A percentile compares a stretch with the other conserved stretches of the same genome.
Conservation (phyloP, 108 stramenopile species). For the Pseudonitzschia multistriata region DNA sequence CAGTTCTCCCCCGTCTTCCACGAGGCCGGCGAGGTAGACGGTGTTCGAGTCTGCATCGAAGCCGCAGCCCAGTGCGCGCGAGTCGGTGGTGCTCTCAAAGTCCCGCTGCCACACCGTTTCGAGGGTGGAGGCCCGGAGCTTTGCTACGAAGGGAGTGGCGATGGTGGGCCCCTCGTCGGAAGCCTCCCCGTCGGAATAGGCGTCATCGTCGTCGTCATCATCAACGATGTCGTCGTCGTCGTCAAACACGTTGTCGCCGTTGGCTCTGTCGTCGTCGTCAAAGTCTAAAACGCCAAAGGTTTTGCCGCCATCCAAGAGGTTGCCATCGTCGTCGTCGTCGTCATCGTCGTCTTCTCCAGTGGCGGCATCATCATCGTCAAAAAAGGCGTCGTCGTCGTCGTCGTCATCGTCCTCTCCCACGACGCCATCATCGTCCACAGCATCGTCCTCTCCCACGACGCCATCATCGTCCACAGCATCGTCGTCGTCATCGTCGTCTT, state of each 20-base stretch:
- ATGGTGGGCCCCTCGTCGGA: background rate
- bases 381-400: no score
- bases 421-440: no score
- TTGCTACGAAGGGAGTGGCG: slow-evolving; percentile 17
- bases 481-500: no score
- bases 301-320: background rate
- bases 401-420: no score
- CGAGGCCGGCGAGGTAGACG: slow-evolving; percentile 34
- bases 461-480: no score
- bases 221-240: background rate
- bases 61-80: slow-evolving; percentile 27
- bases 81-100: slow-evolving; percentile 12
- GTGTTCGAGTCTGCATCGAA: background rate
- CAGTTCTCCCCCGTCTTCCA: slow-evolving; percentile 24
- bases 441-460: no score
- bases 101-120: slow-evolving; percentile 26
- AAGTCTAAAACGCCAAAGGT: background rate
- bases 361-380: no score
- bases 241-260: background rate
- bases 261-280: background rate
- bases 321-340: background rate
- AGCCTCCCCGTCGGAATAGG: background rate
- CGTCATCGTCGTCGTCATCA: background rate
- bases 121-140: slow-evolving; percentile 21
- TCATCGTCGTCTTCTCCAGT: background rate